Conservation (phyloP, 495 filamentous ascomycete genomes). For the Trichoderma gamsii region DNA sequence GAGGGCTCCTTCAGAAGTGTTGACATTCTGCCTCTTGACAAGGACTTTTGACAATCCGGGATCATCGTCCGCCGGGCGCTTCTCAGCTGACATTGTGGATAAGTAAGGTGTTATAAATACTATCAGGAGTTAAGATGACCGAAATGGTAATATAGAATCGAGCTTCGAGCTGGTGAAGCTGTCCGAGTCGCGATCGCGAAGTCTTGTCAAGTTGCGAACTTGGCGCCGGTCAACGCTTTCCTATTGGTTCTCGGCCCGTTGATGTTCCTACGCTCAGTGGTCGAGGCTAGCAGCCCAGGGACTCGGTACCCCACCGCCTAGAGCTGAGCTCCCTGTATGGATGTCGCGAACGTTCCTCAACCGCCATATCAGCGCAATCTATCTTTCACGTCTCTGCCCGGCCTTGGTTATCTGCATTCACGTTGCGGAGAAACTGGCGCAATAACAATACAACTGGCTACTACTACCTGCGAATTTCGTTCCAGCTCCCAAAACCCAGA, state of each 20-base stretch:
- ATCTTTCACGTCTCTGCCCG: not conserved
- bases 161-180: not conserved
- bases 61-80: slow-evolving; percentile 74
- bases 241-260: slow-evolving; percentile 12
- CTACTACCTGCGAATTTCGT: not conserved
- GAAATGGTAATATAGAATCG: not conserved
- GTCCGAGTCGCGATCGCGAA: slow-evolving; percentile 12
- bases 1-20: slow-evolving; percentile 50
- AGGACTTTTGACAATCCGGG: slow-evolving; percentile 76
- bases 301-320: slow-evolving; percentile 15
- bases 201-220: slow-evolving; percentile 8
- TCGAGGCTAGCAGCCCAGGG: not conserved
- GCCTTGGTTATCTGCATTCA: not conserved
- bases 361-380: not conserved
- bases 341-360: not conserved
- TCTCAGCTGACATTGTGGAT: slow-evolving; percentile 72
- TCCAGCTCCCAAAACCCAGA: not conserved
- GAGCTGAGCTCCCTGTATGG: not conserved
- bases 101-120: not conserved
- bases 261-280: slow-evolving; percentile 10
- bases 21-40: slow-evolving; percentile 84
- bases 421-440: not conserved
- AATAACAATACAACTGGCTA: not conserved
- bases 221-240: not conserved
- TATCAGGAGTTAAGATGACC: not conserved